Base-by-base conservation (phyloP, 2,329 filamentous ascomycete species). In the Botrytis byssoidea region DNA sequence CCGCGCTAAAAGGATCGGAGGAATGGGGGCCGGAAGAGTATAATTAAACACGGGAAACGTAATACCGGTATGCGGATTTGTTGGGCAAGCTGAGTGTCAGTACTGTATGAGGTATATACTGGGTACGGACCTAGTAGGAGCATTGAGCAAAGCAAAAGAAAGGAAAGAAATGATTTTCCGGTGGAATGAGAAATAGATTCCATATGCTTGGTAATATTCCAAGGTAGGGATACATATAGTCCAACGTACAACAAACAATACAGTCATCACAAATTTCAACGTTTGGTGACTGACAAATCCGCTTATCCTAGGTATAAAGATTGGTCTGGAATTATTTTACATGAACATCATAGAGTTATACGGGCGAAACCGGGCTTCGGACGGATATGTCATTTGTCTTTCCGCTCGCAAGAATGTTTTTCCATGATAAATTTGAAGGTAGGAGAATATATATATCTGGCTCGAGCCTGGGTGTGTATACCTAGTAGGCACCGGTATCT, bases 111-210 rank as follows among this genome's bases (percentile, higher is more conserved):
- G 16, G 42, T 18, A 44, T 44, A 18, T 44, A 35, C 35, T 40
- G 25, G 10, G 7, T 12, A n/a, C n/a, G n/a, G n/a, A 9, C 46
- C 22, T 12, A 4, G 9, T 0, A 25, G 22, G 8, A n/a, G 22
- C 6, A 3, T 16, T 25, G 25, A n/a, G 48, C 0, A 55, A 63
- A 61, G 40, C 44, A 63, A 35, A 44, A 57, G 22, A 66, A 48
- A 51, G 22, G 57, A 29, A 18, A 77, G 16, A 6, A 29, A 77
- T 71, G 76, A 77, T 75, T 78, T 77, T 73, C 75, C 77, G 77
- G 77, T 73, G 55, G 72, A 25, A 51, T 40, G 55, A 65, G 32
- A 55, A 55, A 42, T 37, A 59, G 3, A 55, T 10, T 44, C 8
- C 61, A 20, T 42, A 3, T 32, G 37, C 25, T 64, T 64, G 61